phyloP scores from a whole-genome alignment of 2,329 filamentous ascomycete genomes.

The Exophiala lecanii-corni region DNA sequence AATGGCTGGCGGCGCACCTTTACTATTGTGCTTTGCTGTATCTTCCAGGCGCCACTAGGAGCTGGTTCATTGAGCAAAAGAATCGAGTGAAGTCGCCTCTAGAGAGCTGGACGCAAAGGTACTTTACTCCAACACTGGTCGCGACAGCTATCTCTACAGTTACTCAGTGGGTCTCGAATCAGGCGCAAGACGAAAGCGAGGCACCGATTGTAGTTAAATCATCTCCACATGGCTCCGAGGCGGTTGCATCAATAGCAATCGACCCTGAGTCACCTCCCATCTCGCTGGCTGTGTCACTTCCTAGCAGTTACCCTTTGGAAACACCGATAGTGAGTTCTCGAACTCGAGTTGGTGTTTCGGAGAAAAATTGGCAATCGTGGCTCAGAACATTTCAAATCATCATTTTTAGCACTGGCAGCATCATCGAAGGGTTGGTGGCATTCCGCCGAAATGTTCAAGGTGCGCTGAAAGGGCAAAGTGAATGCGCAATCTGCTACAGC shows the following conservation, averaged over 20 bases:
- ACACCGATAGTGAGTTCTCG: constrained; percentile 70
- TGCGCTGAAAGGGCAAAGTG: constrained; percentile 84
- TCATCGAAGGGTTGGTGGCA: constrained; percentile 79
- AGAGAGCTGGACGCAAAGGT: constrained; percentile 79
- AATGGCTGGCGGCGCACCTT: constrained; percentile 79
- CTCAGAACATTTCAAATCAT: constrained; percentile 85
- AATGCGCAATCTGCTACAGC: constrained; percentile 96
- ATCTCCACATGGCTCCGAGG: constrained; percentile 65
- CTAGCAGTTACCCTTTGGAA: constrained; percentile 76
- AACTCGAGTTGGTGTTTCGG: constrained; percentile 79
- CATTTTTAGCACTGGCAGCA: constrained; percentile 81
- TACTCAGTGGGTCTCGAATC: constrained; percentile 37
- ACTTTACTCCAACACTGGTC: constrained; percentile 44
- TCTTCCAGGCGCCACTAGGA: constrained; percentile 70
- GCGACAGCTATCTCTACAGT: constrained; percentile 38
- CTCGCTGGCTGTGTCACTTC: constrained; percentile 73
- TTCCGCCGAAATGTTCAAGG: constrained; percentile 85
- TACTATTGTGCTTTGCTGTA: constrained; percentile 79
- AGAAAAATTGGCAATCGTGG: constrained; percentile 92
- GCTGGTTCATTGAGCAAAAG: constrained; percentile 78
- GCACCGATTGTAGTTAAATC: constrained; percentile 62
- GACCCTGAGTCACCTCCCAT: constrained; percentile 84
- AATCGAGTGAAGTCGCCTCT: constrained; percentile 75
- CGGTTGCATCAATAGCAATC: constrained; percentile 78
- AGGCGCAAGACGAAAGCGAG: constrained; percentile 47